These are phyloP conservation scores for Rhinocladiella mackenziei DNA, from an alignment of 2,329 filamentous ascomycete genomes.

Conservation along the genomic window DNA sequence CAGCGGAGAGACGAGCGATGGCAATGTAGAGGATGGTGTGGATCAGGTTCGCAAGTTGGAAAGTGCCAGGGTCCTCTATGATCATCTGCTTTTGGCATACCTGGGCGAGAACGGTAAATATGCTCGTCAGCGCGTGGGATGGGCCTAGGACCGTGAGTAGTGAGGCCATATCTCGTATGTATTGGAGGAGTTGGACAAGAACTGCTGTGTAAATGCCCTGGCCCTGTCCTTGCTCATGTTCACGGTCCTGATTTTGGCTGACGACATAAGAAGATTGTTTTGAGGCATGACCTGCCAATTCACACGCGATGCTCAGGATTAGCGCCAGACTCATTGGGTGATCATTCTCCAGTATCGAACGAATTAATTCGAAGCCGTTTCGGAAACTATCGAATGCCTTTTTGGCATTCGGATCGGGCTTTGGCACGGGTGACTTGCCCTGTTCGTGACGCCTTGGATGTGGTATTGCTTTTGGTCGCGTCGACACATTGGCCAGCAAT, in stretches of 20 bases:
- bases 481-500: conserved; percentile 1
- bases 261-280: too few species aligned
- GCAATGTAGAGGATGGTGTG: conserved; percentile 1
- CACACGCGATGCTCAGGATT: conserved; percentile 8
- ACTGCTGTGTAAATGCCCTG: background rate
- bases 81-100: background rate
- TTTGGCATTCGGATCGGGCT: background rate
- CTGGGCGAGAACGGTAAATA: conserved; percentile 4
- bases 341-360: conserved; percentile 2
- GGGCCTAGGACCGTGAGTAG: background rate
- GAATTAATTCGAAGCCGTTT: conserved; percentile 8
- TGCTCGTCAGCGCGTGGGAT: conserved; percentile 2
- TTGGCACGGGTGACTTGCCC: background rate
- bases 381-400: conserved; percentile 7
- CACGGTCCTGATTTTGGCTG: too few species aligned
- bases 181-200: background rate
- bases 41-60: conserved; percentile 2
- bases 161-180: conserved; percentile 6
- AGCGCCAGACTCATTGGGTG: conserved; percentile 13
- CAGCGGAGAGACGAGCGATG: background rate
- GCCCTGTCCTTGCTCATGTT: too few species aligned
- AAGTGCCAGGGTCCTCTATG: background rate
- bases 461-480: background rate
- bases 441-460: background rate
- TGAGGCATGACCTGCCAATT: conserved; percentile 3